Base-by-base conservation (phyloP, 495 filamentous ascomycete species). In the Neurospora sp. region DNA sequence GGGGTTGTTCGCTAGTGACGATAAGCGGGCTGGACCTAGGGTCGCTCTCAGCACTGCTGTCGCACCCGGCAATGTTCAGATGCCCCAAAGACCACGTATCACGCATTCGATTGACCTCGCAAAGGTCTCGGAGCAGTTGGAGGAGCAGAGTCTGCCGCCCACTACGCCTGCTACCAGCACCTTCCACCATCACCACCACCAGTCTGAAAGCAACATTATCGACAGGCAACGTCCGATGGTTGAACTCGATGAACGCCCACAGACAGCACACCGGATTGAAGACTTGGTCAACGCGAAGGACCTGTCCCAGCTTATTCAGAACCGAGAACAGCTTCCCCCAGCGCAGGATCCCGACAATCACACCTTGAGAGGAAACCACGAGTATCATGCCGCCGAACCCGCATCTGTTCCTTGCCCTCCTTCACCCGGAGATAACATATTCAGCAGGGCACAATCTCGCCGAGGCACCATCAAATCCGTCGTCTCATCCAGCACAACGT, bases 1-100 rank as follows among this genome's bases (percentile, higher is more conserved):
- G 27, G 84, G 83, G 2, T 76, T 88, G 37, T 82, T 89, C 65
- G 86, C 85, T 17, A 85, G 81, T 72, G 79, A 77, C 68, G 88
- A 92, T 72, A 89, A 87, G 74, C 89, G 88, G 75, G 87, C 89
- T 27, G 90, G 89, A 72, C 86, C 92, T 16, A 89, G 84, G 74
- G 82, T 91, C 22, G 87, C 88, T 27, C 75, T 91, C 59, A 92
- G 86, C 73, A 88, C 84, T 39, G 86, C 89, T 5, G 81, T 89
- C 53, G 90, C 90, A 1, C 84, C 87, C n/a, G 90, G 90, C 8
- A 88, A 86, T 71, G 79, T 92, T 61, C 86, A 90, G 41, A 81
- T 82, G 37, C 82, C 88, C 8, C 82, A 76, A 42, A 77, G 85
- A 42, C 83, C 81, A 1, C 78, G 79, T 2, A 76, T 78, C 1